Evolutionary conservation across 305 asterid species (phyloP), one percentile per base, ranked within the genome.

Genomic region (Coffea humblotiana): DNA sequence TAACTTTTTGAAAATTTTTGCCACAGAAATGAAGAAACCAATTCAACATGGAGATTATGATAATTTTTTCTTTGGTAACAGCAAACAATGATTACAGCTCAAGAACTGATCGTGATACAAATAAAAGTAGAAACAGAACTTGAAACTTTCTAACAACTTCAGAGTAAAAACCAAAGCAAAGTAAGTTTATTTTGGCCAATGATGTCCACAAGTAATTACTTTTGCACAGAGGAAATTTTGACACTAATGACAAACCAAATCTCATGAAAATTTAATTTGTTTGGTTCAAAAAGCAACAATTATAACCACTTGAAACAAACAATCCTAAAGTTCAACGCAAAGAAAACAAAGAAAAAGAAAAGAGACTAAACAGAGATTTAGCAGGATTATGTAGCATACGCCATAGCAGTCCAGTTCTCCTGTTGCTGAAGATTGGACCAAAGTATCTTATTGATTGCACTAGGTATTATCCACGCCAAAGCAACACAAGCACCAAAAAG

Each of bases 381-480:
- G 76, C 19, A 8, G 80, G 70, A 49, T 37, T 48, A 70, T 72
- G 63, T 47, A 78, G 82, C 97, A 85, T 90, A 95, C 98, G 97
- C 97, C 21, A 95, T 82, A 67, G 99, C 99, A n/a, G 86, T 94
- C 99, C 98, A 95, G 87, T 92, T 95, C 76, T 94, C 98, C 76
- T 91, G 94, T 81, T 95, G 99, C 81, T 95, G 99, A 82, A 95
- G 97, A 88, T 93, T 93, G 77, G 97, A 95, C 99, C 99, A 95
- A 37, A 95, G 70, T 81, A 95, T 95, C 82, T 95, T 95, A 86
- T 95, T 95, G 35, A 91, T 90, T 40, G 98, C 99, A 85, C 99
- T 95, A 43, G 99, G 99, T 75, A 93, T 75, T 56, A 94, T 94
- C 99, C 99, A 95, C 25, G 99, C 97, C 61, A 95, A 86, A 16